phyloP scores from a whole-genome alignment of 2,329 filamentous ascomycete genomes.

The Pseudogymnoascus verrucosus region DNA sequence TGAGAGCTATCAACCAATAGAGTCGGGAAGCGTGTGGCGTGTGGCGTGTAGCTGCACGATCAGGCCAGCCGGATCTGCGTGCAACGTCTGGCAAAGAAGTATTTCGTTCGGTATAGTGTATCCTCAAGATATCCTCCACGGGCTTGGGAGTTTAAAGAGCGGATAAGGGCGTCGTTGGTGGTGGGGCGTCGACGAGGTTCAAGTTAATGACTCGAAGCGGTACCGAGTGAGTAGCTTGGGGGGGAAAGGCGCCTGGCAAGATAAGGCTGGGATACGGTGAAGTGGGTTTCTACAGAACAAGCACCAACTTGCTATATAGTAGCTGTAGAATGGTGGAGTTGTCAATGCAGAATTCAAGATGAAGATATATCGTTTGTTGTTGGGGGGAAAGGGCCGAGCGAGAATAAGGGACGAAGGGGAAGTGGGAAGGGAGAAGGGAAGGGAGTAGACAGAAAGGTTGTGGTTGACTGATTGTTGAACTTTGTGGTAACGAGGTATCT shows the following conservation, averaged over 20 bases:
- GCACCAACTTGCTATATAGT: neutral
- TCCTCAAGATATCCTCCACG: neutral
- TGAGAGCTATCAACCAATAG: slow-evolving; percentile 6
- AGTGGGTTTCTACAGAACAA: slow-evolving; percentile 4
- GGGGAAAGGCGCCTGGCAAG: slow-evolving; percentile 1
- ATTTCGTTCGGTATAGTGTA: neutral
- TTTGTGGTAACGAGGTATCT: slow-evolving; percentile 7
- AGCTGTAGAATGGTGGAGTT: slow-evolving; percentile 1
- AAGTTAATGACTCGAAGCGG: slow-evolving; percentile 8
- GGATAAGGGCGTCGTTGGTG: neutral
- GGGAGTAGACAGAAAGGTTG: slow-evolving; percentile 3
- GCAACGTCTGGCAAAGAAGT: slow-evolving; percentile 5
- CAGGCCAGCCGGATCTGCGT: slow-evolving; percentile 7
- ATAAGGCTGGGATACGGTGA: slow-evolving; percentile 6
- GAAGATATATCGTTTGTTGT: neutral
- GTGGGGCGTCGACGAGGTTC: slow-evolving; percentile 1
- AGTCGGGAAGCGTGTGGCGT: neutral
- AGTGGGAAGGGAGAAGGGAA: neutral
- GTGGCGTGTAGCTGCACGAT: slow-evolving; percentile 5
- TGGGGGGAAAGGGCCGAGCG: neutral
- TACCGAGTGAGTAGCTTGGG: neutral
- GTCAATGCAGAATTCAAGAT: neutral
- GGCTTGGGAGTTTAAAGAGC: neutral
- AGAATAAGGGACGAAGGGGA: neutral
- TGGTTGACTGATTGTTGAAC: neutral